Evolutionary conservation across 169 alveolate genomes (phyloP).

Genomic region (Plasmodium vinckei): DNA sequence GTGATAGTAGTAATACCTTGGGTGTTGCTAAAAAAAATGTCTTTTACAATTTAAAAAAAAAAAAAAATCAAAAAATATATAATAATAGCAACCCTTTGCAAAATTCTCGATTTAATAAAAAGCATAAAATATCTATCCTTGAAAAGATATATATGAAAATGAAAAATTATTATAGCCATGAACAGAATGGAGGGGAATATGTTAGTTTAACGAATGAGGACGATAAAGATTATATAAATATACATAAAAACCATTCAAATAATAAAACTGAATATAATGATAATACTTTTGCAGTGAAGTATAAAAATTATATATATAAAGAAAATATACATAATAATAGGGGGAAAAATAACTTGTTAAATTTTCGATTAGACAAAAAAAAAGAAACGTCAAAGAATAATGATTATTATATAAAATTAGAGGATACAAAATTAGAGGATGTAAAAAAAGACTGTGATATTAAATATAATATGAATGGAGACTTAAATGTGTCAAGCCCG

Average conservation of each 20-base stretch:
- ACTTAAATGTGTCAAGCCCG: neutral
- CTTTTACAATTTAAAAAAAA: slow-evolving; percentile 30
- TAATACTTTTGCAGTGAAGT: too few species aligned
- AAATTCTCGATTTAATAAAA: neutral
- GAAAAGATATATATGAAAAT: slow-evolving; percentile 1
- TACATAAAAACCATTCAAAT: too few species aligned
- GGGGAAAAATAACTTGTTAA: slow-evolving; percentile 14
- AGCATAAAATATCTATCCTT: neutral
- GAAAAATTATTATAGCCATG: neutral
- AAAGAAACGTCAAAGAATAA: too few species aligned
- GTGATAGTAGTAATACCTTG: neutral
- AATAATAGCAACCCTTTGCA: neutral
- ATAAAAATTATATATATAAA: too few species aligned
- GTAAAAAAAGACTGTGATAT: neutral
- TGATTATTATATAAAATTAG: slow-evolving; percentile 2
- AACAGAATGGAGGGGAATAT: neutral
- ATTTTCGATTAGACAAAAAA: slow-evolving; percentile 30
- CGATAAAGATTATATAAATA: too few species aligned
- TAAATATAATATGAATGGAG: neutral
- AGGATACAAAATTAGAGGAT: slow-evolving; percentile 13
- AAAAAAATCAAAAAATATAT: slow-evolving; percentile 14
- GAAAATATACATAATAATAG: neutral
- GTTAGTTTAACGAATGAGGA: too few species aligned
- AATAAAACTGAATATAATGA: too few species aligned
- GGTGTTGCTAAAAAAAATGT: slow-evolving; percentile 4